Percentiles rank a stretch among this genome's conserved stretches.
Evolutionary conservation across 768 basidiomycete species (phyloP).

Genomic region (Phaeolepiota aurea): DNA sequence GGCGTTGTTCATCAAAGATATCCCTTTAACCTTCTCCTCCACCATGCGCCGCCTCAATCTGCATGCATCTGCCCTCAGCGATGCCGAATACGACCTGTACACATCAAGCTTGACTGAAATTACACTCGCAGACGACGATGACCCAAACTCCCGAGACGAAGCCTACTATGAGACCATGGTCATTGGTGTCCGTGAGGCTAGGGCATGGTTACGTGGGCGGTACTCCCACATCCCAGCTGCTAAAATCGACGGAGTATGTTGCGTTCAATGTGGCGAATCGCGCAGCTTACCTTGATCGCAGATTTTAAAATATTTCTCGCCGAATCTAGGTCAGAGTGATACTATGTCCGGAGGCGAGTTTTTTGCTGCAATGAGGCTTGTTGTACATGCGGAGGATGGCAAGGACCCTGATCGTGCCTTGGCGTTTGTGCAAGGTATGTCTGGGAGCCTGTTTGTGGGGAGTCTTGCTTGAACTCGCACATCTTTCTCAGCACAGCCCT

Average conservation of each 20-base stretch:
- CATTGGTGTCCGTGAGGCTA: constrained; percentile 56
- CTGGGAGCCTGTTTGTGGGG: not conserved
- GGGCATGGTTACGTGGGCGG: constrained; percentile 71
- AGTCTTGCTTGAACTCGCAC: too few relatives aligned
- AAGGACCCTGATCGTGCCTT: constrained; percentile 55
- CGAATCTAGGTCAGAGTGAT: constrained; percentile 43
- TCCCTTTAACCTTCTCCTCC: too few relatives aligned
- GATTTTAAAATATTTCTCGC: constrained; percentile 62
- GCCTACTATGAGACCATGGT: constrained; percentile 43
- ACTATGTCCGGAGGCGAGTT: constrained; percentile 62
- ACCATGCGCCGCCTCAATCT: constrained; percentile 62
- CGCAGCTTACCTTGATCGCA: constrained; percentile 15
- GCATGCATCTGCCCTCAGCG: constrained; percentile 70
- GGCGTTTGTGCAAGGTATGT: constrained; percentile 67
- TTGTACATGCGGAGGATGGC: constrained; percentile 53
- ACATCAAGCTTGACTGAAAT: constrained; percentile 53
- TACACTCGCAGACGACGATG: constrained; percentile 22
- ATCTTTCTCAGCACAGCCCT: too few relatives aligned
- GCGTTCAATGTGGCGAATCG: constrained; percentile 1
- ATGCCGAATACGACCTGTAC: constrained; percentile 63
- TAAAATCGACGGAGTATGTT: constrained; percentile 52
- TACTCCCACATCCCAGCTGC: constrained; percentile 44
- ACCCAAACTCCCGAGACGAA: constrained; percentile 24
- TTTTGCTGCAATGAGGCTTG: constrained; percentile 65
- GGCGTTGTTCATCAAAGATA: too few relatives aligned